Evolutionary conservation across 78 protist genomes (phyloP), one percentile per base, ranked within the genome.

Genomic region (Emiliania huxleyi): DNA sequence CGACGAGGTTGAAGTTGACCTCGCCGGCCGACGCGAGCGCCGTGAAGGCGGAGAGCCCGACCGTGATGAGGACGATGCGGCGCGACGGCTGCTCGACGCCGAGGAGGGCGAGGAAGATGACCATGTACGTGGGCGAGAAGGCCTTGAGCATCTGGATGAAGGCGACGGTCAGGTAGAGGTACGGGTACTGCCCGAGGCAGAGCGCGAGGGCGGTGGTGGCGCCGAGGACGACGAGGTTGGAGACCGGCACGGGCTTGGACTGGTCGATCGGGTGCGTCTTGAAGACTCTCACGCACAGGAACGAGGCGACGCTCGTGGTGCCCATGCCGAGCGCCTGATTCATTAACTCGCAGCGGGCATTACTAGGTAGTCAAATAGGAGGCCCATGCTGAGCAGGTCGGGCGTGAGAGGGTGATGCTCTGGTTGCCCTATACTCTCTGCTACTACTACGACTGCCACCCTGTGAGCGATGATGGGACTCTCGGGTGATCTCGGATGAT

Each of bases 61-160:
- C 19, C 29, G n/a, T 15, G 42, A 1, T 15, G 21, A 12, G 40
- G 37, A 35, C n/a, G 42, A n/a, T 12, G 81, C 81, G 81, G 19
- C 44, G 37, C 44, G 81, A 71, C 8, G 81, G 81, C 2, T 37
- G 5, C 19, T 71, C 81, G 44, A 71, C 81, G 2, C 85, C 85
- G 18, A 37, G 22, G 85, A 45, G 40, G 35, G 5, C 0, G 49
- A 37, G 21, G 48, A 77, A 19, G 18, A 77, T 22, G 11, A 77
- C 46, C 85, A 77, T 77, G 46, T 77, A 77, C 2, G 85, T 48
- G 1, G 85, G 85, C 18, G 35, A 22, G 85, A 77, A 77, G 33
- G 85, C 85, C 46, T 77, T 77, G 35, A 77, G 85, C 85, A 77
- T 77, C n/a, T 77, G 85, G 44, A 77, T 77, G 46, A 77, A 77